Conservation (phyloP, 1,284 basidiomycete species). For the Ustilago loliicola region DNA sequence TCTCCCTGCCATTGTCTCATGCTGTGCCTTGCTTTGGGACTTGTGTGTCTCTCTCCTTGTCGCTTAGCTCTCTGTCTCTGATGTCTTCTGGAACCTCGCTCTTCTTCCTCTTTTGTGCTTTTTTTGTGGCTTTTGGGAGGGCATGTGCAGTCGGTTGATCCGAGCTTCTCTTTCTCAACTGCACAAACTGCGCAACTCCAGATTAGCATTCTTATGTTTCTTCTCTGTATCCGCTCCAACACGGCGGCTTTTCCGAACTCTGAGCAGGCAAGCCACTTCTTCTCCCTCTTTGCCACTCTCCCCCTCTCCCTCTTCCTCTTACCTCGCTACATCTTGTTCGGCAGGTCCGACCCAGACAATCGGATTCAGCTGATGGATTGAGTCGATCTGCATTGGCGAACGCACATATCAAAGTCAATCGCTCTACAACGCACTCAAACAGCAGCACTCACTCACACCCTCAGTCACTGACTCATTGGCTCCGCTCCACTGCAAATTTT, state of each 20-base stretch:
- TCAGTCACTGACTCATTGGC: background rate
- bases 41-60: background rate
- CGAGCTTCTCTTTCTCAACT: background rate
- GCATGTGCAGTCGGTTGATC: conserved; percentile 3
- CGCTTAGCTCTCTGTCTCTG: background rate
- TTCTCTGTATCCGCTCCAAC: background rate
- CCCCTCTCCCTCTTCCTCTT: background rate
- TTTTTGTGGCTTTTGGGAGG: background rate
- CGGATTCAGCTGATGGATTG: conserved; percentile 17
- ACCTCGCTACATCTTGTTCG: conserved; percentile 1
- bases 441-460: background rate
- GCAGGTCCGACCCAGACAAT: conserved; percentile 12
- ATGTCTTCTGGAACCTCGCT: background rate
- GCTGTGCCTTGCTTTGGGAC: background rate
- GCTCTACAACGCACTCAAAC: background rate
- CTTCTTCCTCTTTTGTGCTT: background rate
- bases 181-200: background rate
- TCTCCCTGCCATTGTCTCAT: background rate
- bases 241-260: conserved; percentile 5
- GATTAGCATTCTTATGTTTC: background rate
- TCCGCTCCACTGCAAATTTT: background rate
- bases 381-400: conserved; percentile 6
- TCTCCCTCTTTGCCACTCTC: background rate
- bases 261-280: background rate
- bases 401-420: background rate